Evolutionary conservation across 1,284 basidiomycete species (phyloP), one percentile per base, ranked within the genome.

Genomic region (Cystobasidium sp.): DNA sequence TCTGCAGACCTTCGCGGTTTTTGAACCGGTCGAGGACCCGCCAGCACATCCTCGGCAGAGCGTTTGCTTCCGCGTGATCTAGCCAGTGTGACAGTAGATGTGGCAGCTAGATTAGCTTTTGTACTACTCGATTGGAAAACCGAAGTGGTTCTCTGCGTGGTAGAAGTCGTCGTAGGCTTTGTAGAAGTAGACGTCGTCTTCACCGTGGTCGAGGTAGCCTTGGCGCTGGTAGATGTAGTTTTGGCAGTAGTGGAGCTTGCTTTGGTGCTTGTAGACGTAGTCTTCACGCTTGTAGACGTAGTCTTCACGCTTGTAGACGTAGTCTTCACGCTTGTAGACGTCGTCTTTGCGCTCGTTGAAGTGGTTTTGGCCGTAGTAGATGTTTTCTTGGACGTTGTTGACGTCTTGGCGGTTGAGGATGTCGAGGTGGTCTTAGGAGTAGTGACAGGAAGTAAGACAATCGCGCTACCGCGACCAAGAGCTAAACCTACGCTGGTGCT

Each of bases 391-490:
- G 49, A 5, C 49, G 47, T 16, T 8, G 22, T 66, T 46, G 64
- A 43, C 5, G 51, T 47, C 1, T 37, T 6, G 37, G 37, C 53
- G 8, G 39, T 14, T 9, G 64, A 41, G 6, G 49, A 52, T 4
- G 64, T 14, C 9, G 64, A 51, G 14, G 58, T 43, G 14, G 58
- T 14, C 24, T 44, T 47, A 16, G 16, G 44, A 39, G 65, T 53
- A 31, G 65, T 67, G n/a, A 56, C 53, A 56, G 53, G 53, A 56
- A 56, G 53, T 56, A 56, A 56, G 53, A 56, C n/a, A 6, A 56
- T 22, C 12, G 24, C 59, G 20, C 41, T 47, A 9, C 59, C 59
- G 7, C 59, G 37, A 39, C 59, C 59, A 22, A 62, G 46, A 9
- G 59, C 31, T 43, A 62, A 41, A 62, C 41, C 46, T 43, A 47